Conservation (phyloP, 176 grass and related monocot species). For the sorghum (Sorghum bicolor) region Sorghum_bicolor_NCBIv3 NC_012871.2:71938501-71939000, state of each 20-base stretch:
- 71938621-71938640: constrained; percentile 35
- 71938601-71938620: constrained; percentile 92
- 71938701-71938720: not conserved
- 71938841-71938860: not conserved
- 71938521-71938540: constrained; percentile 95
- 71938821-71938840: not conserved
- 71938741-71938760: not conserved
- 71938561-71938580: constrained; percentile 90
- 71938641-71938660: not conserved
- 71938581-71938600: constrained; percentile 97
- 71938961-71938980: not conserved
- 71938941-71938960: constrained; percentile 11
- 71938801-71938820: not conserved
- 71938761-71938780: not conserved
- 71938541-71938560: constrained; percentile 78
- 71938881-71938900: constrained; percentile 1
- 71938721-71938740: constrained; percentile 9
- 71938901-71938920: not conserved
- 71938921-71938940: not conserved
- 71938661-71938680: not conserved
- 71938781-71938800: not conserved
- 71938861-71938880: not conserved
- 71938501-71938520: constrained; percentile 65
- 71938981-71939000: not conserved
- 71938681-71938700: not conserved